Evolutionary conservation across 768 basidiomycete genomes (phyloP).

Genomic region (Gautieria morchelliformis): DNA sequence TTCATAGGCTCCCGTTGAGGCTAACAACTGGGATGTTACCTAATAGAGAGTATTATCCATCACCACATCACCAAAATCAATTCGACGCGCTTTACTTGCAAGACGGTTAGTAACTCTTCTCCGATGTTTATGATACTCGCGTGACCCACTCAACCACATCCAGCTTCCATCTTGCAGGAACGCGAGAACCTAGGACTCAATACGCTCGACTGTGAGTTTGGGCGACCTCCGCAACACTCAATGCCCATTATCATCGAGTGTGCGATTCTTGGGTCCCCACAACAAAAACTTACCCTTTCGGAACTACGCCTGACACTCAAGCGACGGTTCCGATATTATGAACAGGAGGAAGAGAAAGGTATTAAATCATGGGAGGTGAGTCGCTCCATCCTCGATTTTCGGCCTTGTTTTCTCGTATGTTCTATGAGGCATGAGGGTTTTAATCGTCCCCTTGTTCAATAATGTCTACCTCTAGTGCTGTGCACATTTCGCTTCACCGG

Average conservation of each 20-base stretch:
- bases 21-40: neutral
- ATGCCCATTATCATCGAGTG: slow-evolving; percentile 2
- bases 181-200: slow-evolving; percentile 1
- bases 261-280: slow-evolving; percentile 5
- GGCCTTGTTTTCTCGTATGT: neutral
- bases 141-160: neutral
- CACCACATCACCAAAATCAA: neutral
- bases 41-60: slow-evolving; percentile 4
- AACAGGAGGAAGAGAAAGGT: slow-evolving; percentile 6
- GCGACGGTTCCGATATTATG: slow-evolving; percentile 1
- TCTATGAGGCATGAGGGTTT: neutral
- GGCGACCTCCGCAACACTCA: neutral
- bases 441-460: neutral
- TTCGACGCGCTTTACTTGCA: neutral
- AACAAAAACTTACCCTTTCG: slow-evolving; percentile 5
- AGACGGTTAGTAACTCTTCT: neutral
- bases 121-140: neutral
- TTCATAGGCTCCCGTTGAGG: neutral
- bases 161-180: neutral
- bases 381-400: neutral
- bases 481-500: too few species aligned
- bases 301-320: slow-evolving; percentile 4
- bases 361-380: slow-evolving; percentile 7
- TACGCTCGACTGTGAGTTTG: neutral
- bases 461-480: too few species aligned